Evolutionary conservation across 148 eudicot species (phyloP).

Genomic region (Rhododendron griersonianum): DNA sequence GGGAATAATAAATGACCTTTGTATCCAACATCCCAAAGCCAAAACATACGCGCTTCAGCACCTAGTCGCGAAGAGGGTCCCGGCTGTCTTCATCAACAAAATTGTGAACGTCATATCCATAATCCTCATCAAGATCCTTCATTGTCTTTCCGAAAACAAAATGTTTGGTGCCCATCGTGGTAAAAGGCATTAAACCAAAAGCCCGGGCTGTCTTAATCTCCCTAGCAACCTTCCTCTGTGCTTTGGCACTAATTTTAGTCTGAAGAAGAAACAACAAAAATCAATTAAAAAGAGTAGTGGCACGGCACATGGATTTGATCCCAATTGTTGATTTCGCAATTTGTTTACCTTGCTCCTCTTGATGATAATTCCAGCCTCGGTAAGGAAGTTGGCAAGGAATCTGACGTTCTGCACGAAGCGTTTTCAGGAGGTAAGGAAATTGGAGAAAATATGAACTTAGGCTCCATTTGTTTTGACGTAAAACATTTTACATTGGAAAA

Average conservation of each 20-base stretch:
- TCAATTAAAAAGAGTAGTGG: background rate
- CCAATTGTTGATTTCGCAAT: background rate
- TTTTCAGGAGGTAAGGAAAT: background rate
- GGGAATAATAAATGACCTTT: background rate
- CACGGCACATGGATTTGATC: background rate
- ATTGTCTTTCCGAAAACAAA: conserved; percentile 60
- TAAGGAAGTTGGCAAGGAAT: conserved; percentile 88
- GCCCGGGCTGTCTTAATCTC: conserved; percentile 96
- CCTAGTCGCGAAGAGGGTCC: conserved; percentile 18
- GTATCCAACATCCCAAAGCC: background rate
- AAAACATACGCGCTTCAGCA: background rate
- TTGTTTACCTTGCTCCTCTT: conserved; percentile 81
- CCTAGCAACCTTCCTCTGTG: conserved; percentile 91
- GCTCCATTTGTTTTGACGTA: too few relatives aligned
- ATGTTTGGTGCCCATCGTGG: conserved; percentile 79
- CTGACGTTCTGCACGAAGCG: conserved; percentile 57
- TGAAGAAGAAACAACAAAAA: conserved; percentile 20
- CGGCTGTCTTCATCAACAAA: conserved; percentile 31
- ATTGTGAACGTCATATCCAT: conserved; percentile 28
- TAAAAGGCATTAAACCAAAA: conserved; percentile 84
- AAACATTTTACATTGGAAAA: too few relatives aligned
- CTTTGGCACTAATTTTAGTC: conserved; percentile 91
- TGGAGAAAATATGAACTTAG: background rate
- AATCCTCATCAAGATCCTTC: conserved; percentile 61
- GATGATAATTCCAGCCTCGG: conserved; percentile 78